A percentile compares a stretch with the other conserved stretches of the same genome.
phyloP scores from a whole-genome alignment of 345 rosid genomes.

The Lepidium didymum region DNA sequence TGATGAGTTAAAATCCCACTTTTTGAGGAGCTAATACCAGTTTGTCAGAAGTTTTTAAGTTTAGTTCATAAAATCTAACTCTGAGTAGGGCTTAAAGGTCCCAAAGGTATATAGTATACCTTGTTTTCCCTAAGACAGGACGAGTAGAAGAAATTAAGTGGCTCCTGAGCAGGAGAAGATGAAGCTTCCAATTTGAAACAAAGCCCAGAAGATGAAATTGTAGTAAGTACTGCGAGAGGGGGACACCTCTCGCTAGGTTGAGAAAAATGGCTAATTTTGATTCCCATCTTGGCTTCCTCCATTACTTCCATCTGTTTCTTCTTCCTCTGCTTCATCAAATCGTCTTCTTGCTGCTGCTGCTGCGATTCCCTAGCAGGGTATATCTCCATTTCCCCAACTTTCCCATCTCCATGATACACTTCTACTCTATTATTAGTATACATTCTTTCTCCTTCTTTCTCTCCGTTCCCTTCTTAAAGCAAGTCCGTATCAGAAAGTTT shows the following conservation, averaged over 20 bases:
- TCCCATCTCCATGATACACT: conserved; percentile 56
- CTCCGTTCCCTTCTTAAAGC: neutral
- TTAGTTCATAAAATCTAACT: neutral
- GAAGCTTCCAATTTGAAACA: conserved; percentile 88
- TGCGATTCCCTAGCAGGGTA: conserved; percentile 45
- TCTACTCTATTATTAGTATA: conserved; percentile 71
- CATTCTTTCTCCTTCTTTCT: conserved; percentile 20
- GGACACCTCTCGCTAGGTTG: conserved; percentile 88
- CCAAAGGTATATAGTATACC: conserved; percentile 45
- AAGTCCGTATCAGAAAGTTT: neutral
- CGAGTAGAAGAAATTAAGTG: conserved; percentile 65
- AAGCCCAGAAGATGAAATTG: conserved; percentile 57
- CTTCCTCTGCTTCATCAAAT: conserved; percentile 30
- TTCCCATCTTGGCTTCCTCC: conserved; percentile 61
- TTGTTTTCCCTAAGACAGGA: conserved; percentile 85
- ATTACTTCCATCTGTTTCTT: conserved; percentile 37
- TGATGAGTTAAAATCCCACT: neutral
- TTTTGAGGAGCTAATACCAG: neutral
- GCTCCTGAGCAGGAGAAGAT: conserved; percentile 25
- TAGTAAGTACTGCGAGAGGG: conserved; percentile 88
- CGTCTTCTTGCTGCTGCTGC: conserved; percentile 24
- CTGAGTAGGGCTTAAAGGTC: neutral
- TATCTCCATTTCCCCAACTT: conserved; percentile 77
- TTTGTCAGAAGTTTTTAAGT: neutral
- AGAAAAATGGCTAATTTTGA: conserved; percentile 64